These are phyloP conservation scores for Pisolithus albus DNA, from an alignment of 768 basidiomycete species.

Conservation along the genomic window DNA sequence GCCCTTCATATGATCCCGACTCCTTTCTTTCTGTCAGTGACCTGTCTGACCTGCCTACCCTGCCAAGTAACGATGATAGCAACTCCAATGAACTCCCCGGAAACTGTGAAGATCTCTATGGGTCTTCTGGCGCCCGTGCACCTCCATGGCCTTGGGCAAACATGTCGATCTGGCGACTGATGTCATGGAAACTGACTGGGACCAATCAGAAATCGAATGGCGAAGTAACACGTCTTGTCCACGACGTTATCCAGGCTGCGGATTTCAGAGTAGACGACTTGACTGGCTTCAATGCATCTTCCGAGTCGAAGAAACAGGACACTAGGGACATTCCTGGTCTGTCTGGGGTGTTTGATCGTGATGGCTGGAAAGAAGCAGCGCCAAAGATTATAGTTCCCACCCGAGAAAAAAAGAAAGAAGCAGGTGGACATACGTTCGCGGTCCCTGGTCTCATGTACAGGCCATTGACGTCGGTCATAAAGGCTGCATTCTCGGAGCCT, in stretches of 20 bases:
- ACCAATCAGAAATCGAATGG: constrained; percentile 1
- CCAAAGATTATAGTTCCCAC: too few species aligned
- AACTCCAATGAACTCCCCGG: too few species aligned
- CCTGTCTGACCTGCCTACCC: too few species aligned
- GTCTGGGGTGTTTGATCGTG: background rate
- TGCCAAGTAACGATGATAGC: too few species aligned
- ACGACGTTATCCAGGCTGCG: background rate
- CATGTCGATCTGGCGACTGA: constrained; percentile 8
- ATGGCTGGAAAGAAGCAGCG: background rate
- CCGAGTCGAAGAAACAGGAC: background rate
- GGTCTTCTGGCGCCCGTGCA: too few species aligned
- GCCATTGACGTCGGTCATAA: constrained; percentile 9
- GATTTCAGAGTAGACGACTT: background rate
- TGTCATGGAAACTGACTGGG: constrained; percentile 6
- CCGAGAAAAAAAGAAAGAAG: too few species aligned
- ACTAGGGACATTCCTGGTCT: background rate
- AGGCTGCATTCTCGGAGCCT: constrained; percentile 2
- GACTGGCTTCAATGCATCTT: background rate
- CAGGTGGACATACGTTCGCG: background rate
- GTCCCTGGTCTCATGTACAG: constrained; percentile 11
- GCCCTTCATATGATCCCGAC: constrained; percentile 3
- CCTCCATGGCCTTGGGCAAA: constrained; percentile 12
- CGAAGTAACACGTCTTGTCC: background rate
- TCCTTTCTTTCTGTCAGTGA: too few species aligned
- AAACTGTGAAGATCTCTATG: too few species aligned